Conservation (phyloP, 2,329 filamentous ascomycete genomes). For the Byssoonygena ceratinophila region DNA sequence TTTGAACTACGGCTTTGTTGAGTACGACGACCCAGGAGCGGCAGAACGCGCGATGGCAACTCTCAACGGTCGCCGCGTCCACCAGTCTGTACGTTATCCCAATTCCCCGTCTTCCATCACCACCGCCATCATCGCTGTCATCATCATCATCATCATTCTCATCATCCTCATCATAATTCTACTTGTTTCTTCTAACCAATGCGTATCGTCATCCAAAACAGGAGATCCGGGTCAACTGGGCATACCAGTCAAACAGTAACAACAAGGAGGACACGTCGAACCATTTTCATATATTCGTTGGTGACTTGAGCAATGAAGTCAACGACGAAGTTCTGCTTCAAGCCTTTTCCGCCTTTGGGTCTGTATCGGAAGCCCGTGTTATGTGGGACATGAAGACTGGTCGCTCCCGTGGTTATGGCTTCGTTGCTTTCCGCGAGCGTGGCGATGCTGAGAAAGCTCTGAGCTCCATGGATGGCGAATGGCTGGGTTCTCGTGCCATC, state of each 20-base stretch:
- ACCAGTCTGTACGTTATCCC: constrained; percentile 85
- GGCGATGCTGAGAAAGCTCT: constrained; percentile 89
- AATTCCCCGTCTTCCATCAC: not conserved
- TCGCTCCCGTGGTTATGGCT: constrained; percentile 91
- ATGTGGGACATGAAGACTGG: constrained; percentile 99
- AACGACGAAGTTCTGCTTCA: constrained; percentile 91
- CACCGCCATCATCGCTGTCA: too few relatives aligned
- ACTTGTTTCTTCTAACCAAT: not conserved
- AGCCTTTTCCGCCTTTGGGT: constrained; percentile 91
- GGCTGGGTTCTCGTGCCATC: constrained; percentile 94
- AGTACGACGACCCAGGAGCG: constrained; percentile 94
- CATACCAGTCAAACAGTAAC: constrained; percentile 87
- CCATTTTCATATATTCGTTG: constrained; percentile 98
- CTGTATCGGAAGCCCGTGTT: constrained; percentile 91
- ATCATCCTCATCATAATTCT: too few relatives aligned
- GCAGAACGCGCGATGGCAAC: constrained; percentile 97
- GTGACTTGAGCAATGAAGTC: constrained; percentile 94
- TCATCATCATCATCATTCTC: too few relatives aligned
- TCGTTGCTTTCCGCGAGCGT: constrained; percentile 93
- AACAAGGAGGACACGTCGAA: constrained; percentile 97
- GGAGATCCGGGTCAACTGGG: constrained; percentile 99
- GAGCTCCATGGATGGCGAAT: constrained; percentile 97
- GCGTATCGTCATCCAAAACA: constrained; percentile 35
- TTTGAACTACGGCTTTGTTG: constrained; percentile 97
- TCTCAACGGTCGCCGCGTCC: constrained; percentile 85